These are phyloP conservation scores for Anthracocystis panici-leucophaei DNA, from an alignment of 1,284 basidiomycete genomes.

Conservation along the genomic window DNA sequence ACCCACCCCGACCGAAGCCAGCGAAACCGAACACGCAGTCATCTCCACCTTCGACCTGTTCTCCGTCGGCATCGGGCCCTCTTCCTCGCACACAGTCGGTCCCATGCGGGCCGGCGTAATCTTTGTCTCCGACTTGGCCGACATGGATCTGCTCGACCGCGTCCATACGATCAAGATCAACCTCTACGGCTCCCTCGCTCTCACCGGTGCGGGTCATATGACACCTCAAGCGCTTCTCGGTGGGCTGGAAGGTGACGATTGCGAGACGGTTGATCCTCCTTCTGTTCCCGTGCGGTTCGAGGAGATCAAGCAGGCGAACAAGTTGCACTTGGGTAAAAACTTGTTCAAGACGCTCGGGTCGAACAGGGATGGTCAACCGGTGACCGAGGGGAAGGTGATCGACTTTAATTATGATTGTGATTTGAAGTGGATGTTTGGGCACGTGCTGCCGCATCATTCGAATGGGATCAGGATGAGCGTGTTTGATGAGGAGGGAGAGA, in stretches of 20 bases:
- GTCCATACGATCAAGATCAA: constrained; percentile 84
- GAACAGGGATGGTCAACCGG: background rate
- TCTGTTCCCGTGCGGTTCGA: constrained; percentile 78
- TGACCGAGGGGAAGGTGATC: constrained; percentile 71
- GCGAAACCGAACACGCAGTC: constrained; percentile 84
- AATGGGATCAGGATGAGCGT: constrained; percentile 89
- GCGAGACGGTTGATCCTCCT: constrained; percentile 83
- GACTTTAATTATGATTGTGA: constrained; percentile 87
- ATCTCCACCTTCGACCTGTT: constrained; percentile 83
- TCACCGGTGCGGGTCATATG: constrained; percentile 88
- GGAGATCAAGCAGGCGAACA: constrained; percentile 77
- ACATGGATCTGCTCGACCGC: constrained; percentile 79
- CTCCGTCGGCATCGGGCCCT: constrained; percentile 80
- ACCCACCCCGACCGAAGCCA: constrained; percentile 13
- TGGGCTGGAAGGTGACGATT: constrained; percentile 81
- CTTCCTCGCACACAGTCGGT: constrained; percentile 76
- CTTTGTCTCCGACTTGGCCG: constrained; percentile 78
- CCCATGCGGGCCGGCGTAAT: constrained; percentile 93
- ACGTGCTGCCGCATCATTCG: constrained; percentile 70
- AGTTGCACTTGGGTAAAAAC: constrained; percentile 76
- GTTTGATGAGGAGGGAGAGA: constrained; percentile 82
- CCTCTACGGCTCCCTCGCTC: constrained; percentile 76
- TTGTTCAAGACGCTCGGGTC: constrained; percentile 37
- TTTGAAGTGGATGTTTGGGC: constrained; percentile 89
- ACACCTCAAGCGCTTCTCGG: constrained; percentile 92